These are phyloP conservation scores for Auriscalpium vulgare DNA, from an alignment of 768 basidiomycete species.

Conservation along the genomic window DNA sequence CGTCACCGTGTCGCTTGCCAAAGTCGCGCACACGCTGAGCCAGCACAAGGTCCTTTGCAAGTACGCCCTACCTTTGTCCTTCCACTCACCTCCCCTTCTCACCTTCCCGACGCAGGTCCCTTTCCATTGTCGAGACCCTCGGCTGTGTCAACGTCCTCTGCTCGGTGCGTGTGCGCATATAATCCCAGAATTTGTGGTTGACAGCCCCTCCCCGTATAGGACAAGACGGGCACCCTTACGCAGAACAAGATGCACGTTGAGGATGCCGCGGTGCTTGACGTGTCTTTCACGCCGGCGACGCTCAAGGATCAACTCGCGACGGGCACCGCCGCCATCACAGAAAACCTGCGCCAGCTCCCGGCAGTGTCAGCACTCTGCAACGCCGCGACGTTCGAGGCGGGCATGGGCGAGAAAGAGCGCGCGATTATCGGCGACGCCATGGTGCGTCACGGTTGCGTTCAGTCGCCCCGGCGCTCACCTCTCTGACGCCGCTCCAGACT, in stretches of 20 bases:
- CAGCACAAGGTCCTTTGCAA: constrained; percentile 46
- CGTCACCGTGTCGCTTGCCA: constrained; percentile 45
- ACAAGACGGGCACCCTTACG: constrained; percentile 60
- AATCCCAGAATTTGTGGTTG: too few species aligned
- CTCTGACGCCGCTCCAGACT: constrained; percentile 26
- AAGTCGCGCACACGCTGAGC: constrained; percentile 37
- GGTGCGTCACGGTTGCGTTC: constrained; percentile 24
- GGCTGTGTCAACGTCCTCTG: constrained; percentile 50
- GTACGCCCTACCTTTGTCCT: background rate
- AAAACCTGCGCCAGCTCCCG: constrained; percentile 21
- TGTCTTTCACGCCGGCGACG: constrained; percentile 14
- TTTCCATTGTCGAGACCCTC: constrained; percentile 61
- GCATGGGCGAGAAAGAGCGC: constrained; percentile 20
- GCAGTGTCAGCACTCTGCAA: constrained; percentile 45
- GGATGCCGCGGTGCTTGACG: constrained; percentile 33
- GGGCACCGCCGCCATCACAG: background rate
- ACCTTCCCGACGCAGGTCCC: constrained; percentile 19
- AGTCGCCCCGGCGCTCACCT: background rate
- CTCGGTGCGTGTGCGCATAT: constrained; percentile 14
- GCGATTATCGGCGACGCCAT: constrained; percentile 45
- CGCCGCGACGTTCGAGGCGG: constrained; percentile 35
- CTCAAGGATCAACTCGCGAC: constrained; percentile 2
- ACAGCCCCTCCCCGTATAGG: constrained; percentile 11
- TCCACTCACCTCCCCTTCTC: background rate
- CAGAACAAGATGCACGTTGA: constrained; percentile 52